Base-by-base conservation (phyloP, 2,329 filamentous ascomycete genomes). In the Tolypocladium amazonense region DNA sequence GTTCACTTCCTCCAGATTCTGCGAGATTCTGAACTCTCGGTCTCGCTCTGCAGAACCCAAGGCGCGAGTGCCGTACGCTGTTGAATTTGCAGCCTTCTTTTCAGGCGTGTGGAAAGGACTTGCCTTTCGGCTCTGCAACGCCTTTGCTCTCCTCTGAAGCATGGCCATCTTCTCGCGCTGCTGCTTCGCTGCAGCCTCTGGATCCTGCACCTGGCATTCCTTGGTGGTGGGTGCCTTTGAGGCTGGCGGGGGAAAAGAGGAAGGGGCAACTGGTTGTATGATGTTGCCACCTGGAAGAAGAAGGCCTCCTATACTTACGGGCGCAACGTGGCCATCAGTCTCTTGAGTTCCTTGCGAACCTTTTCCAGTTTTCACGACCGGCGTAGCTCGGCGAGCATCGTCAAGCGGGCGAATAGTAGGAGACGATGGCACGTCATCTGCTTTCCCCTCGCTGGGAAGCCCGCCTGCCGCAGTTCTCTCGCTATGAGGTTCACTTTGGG, bases 1-100 rank as follows among this genome's bases (percentile, higher is more conserved):
- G 30, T 27, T 59, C 23, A 53, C 41, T 35, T 27, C 62, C 61
- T 30, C 62, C 61, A 45, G 65, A 59, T 12, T 43, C 41, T 56
- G 59, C 2, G 45, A 37, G 12, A 50, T 41, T n/a, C 50, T 23
- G 15, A 58, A 37, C 14, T 60, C 39, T 23, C 59, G 47, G 7
- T 60, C 59, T 38, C 37, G 54, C 20, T 56, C 59, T 6, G 56
- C 56, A 47, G 59, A 58, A 3, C 56, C 59, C 18, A 53, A 38
- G 35, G 59, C 56, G 15, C 59, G 59, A 11, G 59, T 58, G 14
- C 59, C 59, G 50, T 58, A 60, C 11, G 56, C 35, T 23, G 59
- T 58, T n/a, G 56, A 58, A 38, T 33, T 41, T 15, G 50, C 47
- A 25, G 56, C 23, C 11, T 30, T 39, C 38, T 39, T 57, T 18